These are phyloP conservation scores for Naumovozyma baii DNA, from an alignment of 805 yeast species.

Conservation along the genomic window DNA sequence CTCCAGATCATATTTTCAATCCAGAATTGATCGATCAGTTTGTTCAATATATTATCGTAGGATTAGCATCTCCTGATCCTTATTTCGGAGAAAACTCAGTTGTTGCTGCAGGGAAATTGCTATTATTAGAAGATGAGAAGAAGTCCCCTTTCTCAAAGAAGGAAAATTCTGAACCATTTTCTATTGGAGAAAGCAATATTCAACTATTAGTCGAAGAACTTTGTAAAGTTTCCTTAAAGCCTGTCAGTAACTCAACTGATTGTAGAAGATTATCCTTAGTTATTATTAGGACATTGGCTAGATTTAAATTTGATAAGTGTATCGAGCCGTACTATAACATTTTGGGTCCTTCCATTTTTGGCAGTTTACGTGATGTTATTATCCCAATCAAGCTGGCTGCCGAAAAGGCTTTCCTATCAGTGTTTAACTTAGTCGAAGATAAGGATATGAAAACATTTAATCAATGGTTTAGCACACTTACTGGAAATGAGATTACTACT, in stretches of 20 bases:
- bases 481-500: slow-evolving; percentile 29
- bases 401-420: slow-evolving; percentile 73
- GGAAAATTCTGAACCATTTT: slow-evolving; percentile 29
- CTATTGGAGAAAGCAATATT: slow-evolving; percentile 35
- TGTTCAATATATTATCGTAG: slow-evolving; percentile 38
- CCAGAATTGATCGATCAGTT: slow-evolving; percentile 43
- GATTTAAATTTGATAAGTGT: slow-evolving; percentile 43
- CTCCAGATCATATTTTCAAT: slow-evolving; percentile 54
- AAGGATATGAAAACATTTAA: slow-evolving; percentile 43
- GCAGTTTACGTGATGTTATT: slow-evolving; percentile 75
- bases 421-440: slow-evolving; percentile 67
- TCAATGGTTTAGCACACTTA: slow-evolving; percentile 48
- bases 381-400: slow-evolving; percentile 92
- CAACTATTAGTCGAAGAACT: slow-evolving; percentile 40
- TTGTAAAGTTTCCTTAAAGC: slow-evolving; percentile 40
- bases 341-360: slow-evolving; percentile 65
- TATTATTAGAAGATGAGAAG: slow-evolving; percentile 42
- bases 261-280: slow-evolving; percentile 73
- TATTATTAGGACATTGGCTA: slow-evolving; percentile 62
- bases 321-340: slow-evolving; percentile 45
- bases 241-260: slow-evolving; percentile 57
- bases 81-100: slow-evolving; percentile 68
- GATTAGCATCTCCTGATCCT: slow-evolving; percentile 34
- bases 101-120: slow-evolving; percentile 71
- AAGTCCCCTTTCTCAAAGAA: slow-evolving; percentile 29